Base-by-base conservation (phyloP, 306 rosid species). In the Dryas octopetala region DNA sequence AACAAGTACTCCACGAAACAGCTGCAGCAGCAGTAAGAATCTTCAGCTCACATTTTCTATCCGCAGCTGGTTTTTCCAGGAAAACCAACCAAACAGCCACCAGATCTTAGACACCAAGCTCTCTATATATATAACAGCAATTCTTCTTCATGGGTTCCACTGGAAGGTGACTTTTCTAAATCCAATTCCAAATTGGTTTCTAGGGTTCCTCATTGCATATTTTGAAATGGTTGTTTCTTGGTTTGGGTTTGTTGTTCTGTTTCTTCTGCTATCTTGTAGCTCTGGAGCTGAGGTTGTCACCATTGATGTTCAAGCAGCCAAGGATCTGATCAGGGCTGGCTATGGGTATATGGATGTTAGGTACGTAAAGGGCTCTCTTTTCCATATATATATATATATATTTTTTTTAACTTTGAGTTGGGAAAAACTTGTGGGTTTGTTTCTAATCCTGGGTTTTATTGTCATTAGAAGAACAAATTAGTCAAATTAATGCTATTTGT, bases 261-360 rank as follows among this genome's bases (percentile, higher is more conserved):
- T 59, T 57, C 68, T 81, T 49, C 60, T 84, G 12, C 45, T 83
- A 5, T 38, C 74, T 10, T 80, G 77, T 66, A 83, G 88, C 63
- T 80, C 89, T 17, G 80, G 79, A 16, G 59, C 82, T 5, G 85
- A 87, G 70, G 87, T 86, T 73, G 88, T 86, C 46, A 89, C 97
- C 38, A 15, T 95, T 71, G 86, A 95, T 83, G 96, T 90, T 38
- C 79, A 44, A 4, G 76, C 75, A 17, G 97, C 97, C 45, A 87
- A 79, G 76, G 79, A 55, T 64, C 85, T 91, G 13, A 73, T 89
- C 66, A 83, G 84, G 4, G 81, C 88, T 19, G 96, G 96, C 75
- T 60, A 91, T 74, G 72, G 73, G 14, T 91, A 86, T 85, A 81
- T 95, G 3, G 98, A 95, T 79, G 91, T 91, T 65, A 89, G 98